These are phyloP conservation scores for Phytophthora rubi DNA, from an alignment of 352 stramenopile species.

Conservation along the genomic window DNA sequence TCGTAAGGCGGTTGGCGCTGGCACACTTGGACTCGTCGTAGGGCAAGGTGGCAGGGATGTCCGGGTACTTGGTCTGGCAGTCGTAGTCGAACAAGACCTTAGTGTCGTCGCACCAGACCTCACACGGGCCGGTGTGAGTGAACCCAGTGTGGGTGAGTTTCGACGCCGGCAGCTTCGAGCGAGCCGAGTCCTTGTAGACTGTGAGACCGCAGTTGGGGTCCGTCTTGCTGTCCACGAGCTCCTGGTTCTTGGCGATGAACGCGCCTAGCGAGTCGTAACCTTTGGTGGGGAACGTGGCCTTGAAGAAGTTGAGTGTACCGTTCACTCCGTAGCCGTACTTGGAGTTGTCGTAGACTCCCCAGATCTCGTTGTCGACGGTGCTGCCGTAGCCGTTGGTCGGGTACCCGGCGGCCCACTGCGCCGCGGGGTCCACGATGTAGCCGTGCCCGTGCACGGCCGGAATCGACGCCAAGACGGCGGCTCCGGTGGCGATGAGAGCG, in stretches of 20 bases:
- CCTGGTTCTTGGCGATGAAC: constrained; percentile 55
- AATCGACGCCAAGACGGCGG: constrained; percentile 28
- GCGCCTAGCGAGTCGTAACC: constrained; percentile 47
- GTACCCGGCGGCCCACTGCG: constrained; percentile 45
- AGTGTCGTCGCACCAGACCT: constrained; percentile 66
- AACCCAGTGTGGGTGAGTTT: constrained; percentile 59
- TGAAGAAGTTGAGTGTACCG: constrained; percentile 49
- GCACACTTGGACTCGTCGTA: constrained; percentile 53
- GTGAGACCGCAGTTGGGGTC: constrained; percentile 50
- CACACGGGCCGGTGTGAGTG: constrained; percentile 62
- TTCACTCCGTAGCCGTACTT: constrained; percentile 54
- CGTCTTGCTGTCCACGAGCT: constrained; percentile 40
- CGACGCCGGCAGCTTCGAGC: constrained; percentile 41
- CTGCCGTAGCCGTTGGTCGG: constrained; percentile 57
- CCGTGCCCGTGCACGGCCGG: constrained; percentile 31
- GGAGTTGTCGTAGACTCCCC: constrained; percentile 39
- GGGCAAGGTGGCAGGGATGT: constrained; percentile 40
- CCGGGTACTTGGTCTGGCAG: constrained; percentile 51
- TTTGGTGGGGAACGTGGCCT: constrained; percentile 40
- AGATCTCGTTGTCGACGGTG: constrained; percentile 51
- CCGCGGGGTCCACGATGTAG: constrained; percentile 55
- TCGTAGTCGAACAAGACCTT: constrained; percentile 57
- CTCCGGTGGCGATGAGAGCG: constrained; percentile 33
- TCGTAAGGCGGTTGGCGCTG: constrained; percentile 48
- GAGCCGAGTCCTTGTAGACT: constrained; percentile 42